phyloP scores from a whole-genome alignment of 192 early-diverging fungal species.

The Spinellus fusiger region DNA sequence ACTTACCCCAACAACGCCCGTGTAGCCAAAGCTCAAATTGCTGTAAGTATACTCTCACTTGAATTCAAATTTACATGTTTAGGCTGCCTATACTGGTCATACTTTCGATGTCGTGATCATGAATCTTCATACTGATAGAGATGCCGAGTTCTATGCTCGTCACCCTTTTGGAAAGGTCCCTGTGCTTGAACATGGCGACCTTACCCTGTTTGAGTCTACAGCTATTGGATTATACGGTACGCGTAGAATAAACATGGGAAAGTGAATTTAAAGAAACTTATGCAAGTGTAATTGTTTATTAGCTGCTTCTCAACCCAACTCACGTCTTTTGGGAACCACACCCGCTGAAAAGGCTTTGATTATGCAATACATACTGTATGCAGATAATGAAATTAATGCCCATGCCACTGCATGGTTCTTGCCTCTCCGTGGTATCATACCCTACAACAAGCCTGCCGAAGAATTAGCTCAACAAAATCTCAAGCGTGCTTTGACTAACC shows the following conservation, averaged over 20 bases:
- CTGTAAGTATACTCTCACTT: slow-evolving; percentile 13
- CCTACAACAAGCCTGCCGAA: slow-evolving; percentile 47
- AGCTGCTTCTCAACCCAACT: slow-evolving; percentile 42
- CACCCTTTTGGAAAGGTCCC: slow-evolving; percentile 91
- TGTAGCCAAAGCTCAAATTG: slow-evolving; percentile 55
- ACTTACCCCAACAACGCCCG: slow-evolving; percentile 69
- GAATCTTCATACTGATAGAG: slow-evolving; percentile 67
- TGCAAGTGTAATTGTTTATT: slow-evolving; percentile 16
- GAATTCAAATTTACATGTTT: slow-evolving; percentile 28
- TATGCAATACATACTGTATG: slow-evolving; percentile 57
- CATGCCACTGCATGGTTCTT: slow-evolving; percentile 33
- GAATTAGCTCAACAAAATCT: slow-evolving; percentile 63
- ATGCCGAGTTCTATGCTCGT: slow-evolving; percentile 79
- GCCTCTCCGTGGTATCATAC: slow-evolving; percentile 37
- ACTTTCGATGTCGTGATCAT: slow-evolving; percentile 64
- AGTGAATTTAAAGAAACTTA: neutral
- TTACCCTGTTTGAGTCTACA: slow-evolving; percentile 67
- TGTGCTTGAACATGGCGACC: slow-evolving; percentile 75
- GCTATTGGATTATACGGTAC: slow-evolving; percentile 94
- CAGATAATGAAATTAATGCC: slow-evolving; percentile 51
- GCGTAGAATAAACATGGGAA: slow-evolving; percentile 21
- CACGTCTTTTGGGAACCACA: slow-evolving; percentile 51
- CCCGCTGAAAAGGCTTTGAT: slow-evolving; percentile 56
- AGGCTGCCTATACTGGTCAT: slow-evolving; percentile 73
- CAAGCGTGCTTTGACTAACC: slow-evolving; percentile 53